Evolutionary conservation across 352 stramenopile genomes (phyloP), one percentile per base, ranked within the genome.

Genomic region (Globisporangium cederbergense): DNA sequence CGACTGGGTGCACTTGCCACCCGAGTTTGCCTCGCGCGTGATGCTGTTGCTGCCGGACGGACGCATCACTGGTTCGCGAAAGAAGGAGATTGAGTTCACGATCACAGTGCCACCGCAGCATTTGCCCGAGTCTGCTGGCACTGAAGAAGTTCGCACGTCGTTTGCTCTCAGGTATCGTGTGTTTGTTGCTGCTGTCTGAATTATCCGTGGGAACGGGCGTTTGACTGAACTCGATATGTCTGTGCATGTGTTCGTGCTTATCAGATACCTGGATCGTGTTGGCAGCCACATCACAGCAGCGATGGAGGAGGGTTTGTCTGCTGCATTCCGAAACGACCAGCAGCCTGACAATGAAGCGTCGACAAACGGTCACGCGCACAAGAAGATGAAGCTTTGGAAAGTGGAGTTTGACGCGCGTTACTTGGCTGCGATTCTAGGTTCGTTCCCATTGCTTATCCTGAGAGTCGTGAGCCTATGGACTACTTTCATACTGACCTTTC

Each of bases 371-470:
- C 61, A 47, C 18, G 34, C 13, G 16, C 73, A 66, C 9, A 49
- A 43, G 32, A 47, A 56, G 11, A 46, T 70, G 58, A 74, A 80
- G 50, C 62, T 95, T 0, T 95, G 86, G 86, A 75, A 77, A 66
- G 65, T 93, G 34, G 86, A 95, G 63, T 88, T 93, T 50, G 86
- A 95, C 49, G 78, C 79, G 16, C 83, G 86, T 46, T 91, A 91
- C 52, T 73, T 73, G 28, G 38, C 77, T 34, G 60, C 67, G 32
- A 69, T 90, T 18, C 60, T 94, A 42, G 75, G 82, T 89, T 65
- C 60, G 73, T 77, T 45, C 5, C 30, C 13, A 28, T 49, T 55
- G 18, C 20, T 25, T 38, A 28, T 60, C 22, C 22, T 36, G 4
- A 36, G 32, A 36, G 32, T 36, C 32, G 32, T 36, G 32, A 36